Conservation (phyloP, 176 grass and related monocot species). For the Leersia perrieri region DNA sequence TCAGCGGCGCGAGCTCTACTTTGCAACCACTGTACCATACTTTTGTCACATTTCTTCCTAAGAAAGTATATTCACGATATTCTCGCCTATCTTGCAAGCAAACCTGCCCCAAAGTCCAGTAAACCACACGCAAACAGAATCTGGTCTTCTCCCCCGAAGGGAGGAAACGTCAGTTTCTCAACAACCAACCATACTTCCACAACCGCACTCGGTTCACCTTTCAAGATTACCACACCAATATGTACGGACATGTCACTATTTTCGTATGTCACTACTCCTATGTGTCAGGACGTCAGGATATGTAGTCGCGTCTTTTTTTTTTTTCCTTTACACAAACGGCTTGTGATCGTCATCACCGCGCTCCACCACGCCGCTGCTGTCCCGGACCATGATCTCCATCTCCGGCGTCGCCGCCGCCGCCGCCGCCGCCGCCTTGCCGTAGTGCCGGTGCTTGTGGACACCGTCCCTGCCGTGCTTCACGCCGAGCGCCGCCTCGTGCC, state of each 20-base stretch:
- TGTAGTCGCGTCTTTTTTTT: no score
- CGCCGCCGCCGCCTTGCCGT: constrained; percentile 24
- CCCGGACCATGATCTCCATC: background rate
- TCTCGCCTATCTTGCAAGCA: no score
- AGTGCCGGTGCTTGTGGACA: constrained; percentile 34
- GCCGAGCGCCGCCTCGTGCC: constrained; percentile 33
- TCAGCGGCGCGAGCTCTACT: background rate
- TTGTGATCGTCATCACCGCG: no score
- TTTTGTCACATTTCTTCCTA: background rate
- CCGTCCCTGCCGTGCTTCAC: constrained; percentile 24
- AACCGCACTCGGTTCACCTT: background rate
- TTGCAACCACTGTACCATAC: background rate
- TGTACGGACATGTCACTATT: no score
- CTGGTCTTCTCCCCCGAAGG: background rate
- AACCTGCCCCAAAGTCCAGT: no score
- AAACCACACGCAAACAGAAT: background rate
- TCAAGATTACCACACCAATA: no score
- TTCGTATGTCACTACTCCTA: no score
- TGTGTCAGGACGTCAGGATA: no score
- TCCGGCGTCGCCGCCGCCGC: background rate
- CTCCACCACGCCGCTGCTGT: background rate
- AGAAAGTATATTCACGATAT: no score
- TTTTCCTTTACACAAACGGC: no score
- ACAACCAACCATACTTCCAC: background rate
- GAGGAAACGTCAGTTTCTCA: background rate